phyloP scores from a whole-genome alignment of 768 basidiomycete species.

The Boletus reticulatus region DNA sequence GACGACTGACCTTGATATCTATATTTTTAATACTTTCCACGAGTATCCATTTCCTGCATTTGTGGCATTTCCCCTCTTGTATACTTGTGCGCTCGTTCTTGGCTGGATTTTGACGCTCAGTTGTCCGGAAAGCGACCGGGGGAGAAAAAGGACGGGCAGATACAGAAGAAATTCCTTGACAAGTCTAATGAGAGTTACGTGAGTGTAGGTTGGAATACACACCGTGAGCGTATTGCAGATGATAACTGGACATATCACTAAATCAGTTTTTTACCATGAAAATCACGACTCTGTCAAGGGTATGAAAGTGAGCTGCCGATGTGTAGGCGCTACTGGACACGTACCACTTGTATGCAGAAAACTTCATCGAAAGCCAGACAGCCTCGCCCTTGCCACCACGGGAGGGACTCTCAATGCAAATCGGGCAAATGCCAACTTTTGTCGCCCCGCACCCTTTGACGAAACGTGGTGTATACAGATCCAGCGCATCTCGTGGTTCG shows the following conservation, averaged over 20 bases:
- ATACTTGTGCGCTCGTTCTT: slow-evolving; percentile 61
- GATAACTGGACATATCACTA: slow-evolving; percentile 51
- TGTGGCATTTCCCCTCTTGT: slow-evolving; percentile 75
- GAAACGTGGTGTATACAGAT: slow-evolving; percentile 79
- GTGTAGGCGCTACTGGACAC: slow-evolving; percentile 20
- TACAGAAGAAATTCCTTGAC: slow-evolving; percentile 64
- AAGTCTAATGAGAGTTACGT: slow-evolving; percentile 1
- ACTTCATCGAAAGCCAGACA: slow-evolving; percentile 76
- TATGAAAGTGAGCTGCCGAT: slow-evolving; percentile 1
- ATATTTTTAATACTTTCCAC: slow-evolving; percentile 74
- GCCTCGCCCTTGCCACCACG: slow-evolving; percentile 65
- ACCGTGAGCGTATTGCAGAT: slow-evolving; percentile 83
- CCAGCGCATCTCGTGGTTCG: slow-evolving; percentile 54
- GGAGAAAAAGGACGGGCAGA: slow-evolving; percentile 77
- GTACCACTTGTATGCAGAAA: slow-evolving; percentile 80
- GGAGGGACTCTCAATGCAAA: slow-evolving; percentile 59
- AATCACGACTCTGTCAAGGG: slow-evolving; percentile 17
- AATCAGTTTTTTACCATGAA: slow-evolving; percentile 4
- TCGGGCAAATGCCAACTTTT: slow-evolving; percentile 76
- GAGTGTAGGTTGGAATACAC: slow-evolving; percentile 11
- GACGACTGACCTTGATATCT: slow-evolving; percentile 56
- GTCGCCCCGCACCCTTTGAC: slow-evolving; percentile 64
- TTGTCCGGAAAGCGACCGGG: slow-evolving; percentile 58
- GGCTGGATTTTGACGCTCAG: slow-evolving; percentile 42
- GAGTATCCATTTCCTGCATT: slow-evolving; percentile 68